Evolutionary conservation across 768 basidiomycete genomes (phyloP), one percentile per base, ranked within the genome.

Genomic region (Lanmaoa rubissima): DNA sequence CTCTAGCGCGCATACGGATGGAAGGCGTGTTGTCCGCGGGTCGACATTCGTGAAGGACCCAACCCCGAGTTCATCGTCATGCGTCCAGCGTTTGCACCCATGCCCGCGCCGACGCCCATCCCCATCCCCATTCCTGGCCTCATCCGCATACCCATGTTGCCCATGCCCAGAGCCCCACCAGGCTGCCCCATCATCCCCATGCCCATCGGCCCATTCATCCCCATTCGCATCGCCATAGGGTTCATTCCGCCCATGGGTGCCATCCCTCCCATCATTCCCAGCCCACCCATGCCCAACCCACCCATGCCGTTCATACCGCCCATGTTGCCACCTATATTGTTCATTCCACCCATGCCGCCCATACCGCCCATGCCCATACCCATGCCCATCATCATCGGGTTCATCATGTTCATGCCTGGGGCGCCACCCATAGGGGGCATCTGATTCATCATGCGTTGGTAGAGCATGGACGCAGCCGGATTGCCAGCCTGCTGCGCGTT

Each of bases 1-100:
- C 21, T 8, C 42, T 53, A 85, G 63, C 84, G 78, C 52, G 83
- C 76, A 66, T 86, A 86, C n/a, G 84, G 84, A 70, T 86, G 84
- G 70, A 83, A 86, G 55, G 75, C 77, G 60, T 83, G 81, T 59
- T 84, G 82, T 55, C 84, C 84, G 21, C 82, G 77, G 28, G 62
- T 78, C 52, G 73, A 76, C 68, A 76, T 75, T 8, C 80, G 75
- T 51, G 78, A 74, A 14, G 79, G 82, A n/a, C 77, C 83, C 55
- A 74, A 68, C 26, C 75, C 82, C 48, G 69, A 46, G 63, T 72
- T 74, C 71, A 75, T 72, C 48, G 75, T 54, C 74, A 75, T 74
- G 56, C 79, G 72, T n/a, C 74, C 73, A 31, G 73, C 68, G 59
- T 72, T 71, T 21, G 65, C 56, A 21, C 57, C 62, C 55, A 72